phyloP scores from a whole-genome alignment of 768 basidiomycete species.

The Daedaleopsis sinensis region DNA sequence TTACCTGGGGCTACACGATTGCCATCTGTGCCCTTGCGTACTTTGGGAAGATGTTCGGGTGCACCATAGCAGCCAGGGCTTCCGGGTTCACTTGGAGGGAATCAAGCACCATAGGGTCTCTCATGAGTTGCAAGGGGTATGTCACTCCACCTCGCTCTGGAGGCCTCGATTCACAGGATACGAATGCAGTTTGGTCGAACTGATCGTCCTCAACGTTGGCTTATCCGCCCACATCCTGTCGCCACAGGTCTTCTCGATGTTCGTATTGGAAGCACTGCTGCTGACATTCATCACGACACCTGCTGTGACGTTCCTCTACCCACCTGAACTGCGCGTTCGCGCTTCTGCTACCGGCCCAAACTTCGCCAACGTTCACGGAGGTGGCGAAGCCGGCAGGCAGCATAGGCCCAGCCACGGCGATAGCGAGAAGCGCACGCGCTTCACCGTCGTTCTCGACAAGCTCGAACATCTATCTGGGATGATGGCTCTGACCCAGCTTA shows the following conservation, averaged over 20 bases:
- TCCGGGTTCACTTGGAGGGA: constrained; percentile 83
- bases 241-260: constrained; percentile 88
- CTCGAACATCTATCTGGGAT: constrained; percentile 87
- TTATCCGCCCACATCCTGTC: constrained; percentile 74
- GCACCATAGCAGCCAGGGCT: constrained; percentile 66
- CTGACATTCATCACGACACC: constrained; percentile 90
- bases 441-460: constrained; percentile 88
- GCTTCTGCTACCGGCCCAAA: constrained; percentile 48
- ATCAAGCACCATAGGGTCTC: constrained; percentile 77
- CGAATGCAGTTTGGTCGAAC: constrained; percentile 70
- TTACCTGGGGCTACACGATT: constrained; percentile 88
- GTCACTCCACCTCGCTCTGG: constrained; percentile 15
- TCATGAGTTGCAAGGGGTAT: constrained; percentile 97
- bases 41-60: constrained; percentile 87
- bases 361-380: constrained; percentile 45
- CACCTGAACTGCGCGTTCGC: constrained; percentile 58
- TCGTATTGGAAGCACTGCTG: constrained; percentile 82
- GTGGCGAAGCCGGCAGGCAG: constrained; percentile 14
- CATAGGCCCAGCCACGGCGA: constrained; percentile 10
- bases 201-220: constrained; percentile 96
- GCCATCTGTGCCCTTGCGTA: constrained; percentile 82
- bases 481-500: constrained; percentile 87
- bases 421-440: constrained; percentile 52
- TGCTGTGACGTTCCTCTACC: constrained; percentile 67
- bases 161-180: not conserved